Evolutionary conservation across 2,329 filamentous ascomycete genomes (phyloP), one percentile per base, ranked within the genome.

Genomic region (Verticillium zaregamsianum): DNA sequence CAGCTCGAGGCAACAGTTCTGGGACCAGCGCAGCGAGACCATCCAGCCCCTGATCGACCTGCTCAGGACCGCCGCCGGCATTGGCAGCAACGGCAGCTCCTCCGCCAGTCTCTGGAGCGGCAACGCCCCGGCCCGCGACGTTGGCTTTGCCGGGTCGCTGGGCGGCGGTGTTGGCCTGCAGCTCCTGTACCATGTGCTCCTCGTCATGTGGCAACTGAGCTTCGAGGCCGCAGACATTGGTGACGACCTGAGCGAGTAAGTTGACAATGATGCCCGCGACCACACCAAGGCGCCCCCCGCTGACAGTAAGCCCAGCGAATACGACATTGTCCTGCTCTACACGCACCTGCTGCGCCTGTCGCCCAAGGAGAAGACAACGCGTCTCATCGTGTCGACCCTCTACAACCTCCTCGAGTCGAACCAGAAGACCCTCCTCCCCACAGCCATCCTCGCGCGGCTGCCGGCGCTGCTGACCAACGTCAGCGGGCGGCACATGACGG

Each of bases 331-430:
- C 65, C 84, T 93, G 56, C 86, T 98, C 55, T 97, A 97, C 75
- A 93, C 91, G n/a, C 91, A 96, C 67, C 88, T 99, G 40, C 83
- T 99, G 61, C 90, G 93, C 60, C 82, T 97, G 52, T 98, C 95
- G 2, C 93, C 94, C 55, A 99, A 99, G 76, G 95, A 98, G 75
- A 99, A 99, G 82, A 98, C 94, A 1, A 98, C 94, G 0, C 89
- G 95, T 33, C 84, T 99, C 60, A 86, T 97, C 55, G 84, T 98
- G 55, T 93, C 93, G 11, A 97, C 94, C 8, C 85, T 99, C 49
- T 86, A 90, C 73, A 98, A 97, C 77, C 87, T 99, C 55, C 86
- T 97, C 40, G 80, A 80, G 55, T 80, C 81, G 64, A 89, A 92
- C 81, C 76, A 86, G 78, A 80, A 90, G 84, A 83, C 90, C 73